These are phyloP conservation scores for Beauveria medogensis DNA, from an alignment of 2,329 filamentous ascomycete species.

Conservation along the genomic window DNA sequence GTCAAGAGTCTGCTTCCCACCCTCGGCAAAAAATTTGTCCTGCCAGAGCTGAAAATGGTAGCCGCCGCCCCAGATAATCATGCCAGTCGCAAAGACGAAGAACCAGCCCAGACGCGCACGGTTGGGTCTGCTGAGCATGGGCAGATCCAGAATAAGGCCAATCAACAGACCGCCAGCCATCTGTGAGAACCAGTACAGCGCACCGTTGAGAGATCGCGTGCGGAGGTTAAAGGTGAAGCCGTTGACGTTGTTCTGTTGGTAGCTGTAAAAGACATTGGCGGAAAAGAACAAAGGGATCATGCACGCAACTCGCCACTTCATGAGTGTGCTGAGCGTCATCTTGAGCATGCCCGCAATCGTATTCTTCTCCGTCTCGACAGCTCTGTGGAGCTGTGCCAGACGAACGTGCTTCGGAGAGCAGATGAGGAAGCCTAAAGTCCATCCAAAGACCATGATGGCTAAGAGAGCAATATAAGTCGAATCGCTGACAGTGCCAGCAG, in stretches of 20 bases:
- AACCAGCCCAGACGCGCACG: slow-evolving; percentile 40
- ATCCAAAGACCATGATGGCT: slow-evolving; percentile 41
- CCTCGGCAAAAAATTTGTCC: slow-evolving; percentile 29
- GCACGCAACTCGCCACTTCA: slow-evolving; percentile 36
- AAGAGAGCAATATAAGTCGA: slow-evolving; percentile 43
- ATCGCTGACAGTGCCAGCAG: slow-evolving; percentile 35
- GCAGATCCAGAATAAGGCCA: slow-evolving; percentile 36
- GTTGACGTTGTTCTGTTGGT: slow-evolving; percentile 50
- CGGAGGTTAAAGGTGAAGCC: slow-evolving; percentile 46
- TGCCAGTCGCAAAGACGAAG: slow-evolving; percentile 38
- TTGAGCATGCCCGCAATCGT: slow-evolving; percentile 27
- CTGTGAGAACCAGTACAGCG: slow-evolving; percentile 49
- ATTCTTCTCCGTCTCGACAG: slow-evolving; percentile 31
- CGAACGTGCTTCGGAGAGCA: slow-evolving; percentile 37
- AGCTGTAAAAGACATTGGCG: slow-evolving; percentile 49
- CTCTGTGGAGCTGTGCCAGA: slow-evolving; percentile 27
- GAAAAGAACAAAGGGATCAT: slow-evolving; percentile 48
- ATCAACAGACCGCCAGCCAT: slow-evolving; percentile 45
- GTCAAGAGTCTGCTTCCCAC: slow-evolving; percentile 37
- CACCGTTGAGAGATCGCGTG: slow-evolving; percentile 45
- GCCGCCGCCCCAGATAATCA: slow-evolving; percentile 52
- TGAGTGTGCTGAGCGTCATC: slow-evolving; percentile 29
- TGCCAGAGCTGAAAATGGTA: slow-evolving; percentile 57
- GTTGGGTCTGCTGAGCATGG: slow-evolving; percentile 31
- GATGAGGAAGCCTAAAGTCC: slow-evolving; percentile 37